Base-by-base conservation (phyloP, 306 rosid species). In the Lithocarpus polystachyus region DNA sequence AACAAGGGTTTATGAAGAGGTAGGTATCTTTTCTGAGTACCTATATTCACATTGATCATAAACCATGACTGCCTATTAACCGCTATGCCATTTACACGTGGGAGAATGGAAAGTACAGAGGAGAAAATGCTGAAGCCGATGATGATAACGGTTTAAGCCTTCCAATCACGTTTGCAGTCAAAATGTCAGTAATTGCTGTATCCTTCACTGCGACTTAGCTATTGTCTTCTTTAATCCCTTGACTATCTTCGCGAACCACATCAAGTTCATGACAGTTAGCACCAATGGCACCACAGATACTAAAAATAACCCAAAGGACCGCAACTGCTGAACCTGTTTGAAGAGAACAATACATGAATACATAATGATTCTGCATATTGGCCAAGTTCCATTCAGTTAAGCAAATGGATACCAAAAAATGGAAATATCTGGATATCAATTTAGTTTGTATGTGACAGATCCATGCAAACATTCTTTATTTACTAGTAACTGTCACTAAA, bases 141-240 rank as follows among this genome's bases (percentile, higher is more conserved):
- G 26, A n/a, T 10, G n/a, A 56, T 7, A n/a, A 56, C 24, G 4
- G 24, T n/a, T 6, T 6, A 56, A 48, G 61, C 22, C 22, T 19
- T n/a, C 24, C 65, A 22, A 13, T 11, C 65, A 59, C 6, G 1
- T 59, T 59, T 23, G 65, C 13, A 22, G 65, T 23, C 65, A 59
- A 59, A 59, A 23, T 59, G 11, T 10, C 65, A 23, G 65, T 24
- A 26, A 23, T 59, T 12, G 53, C 12, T 11, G 53, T 12, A 75
- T 40, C n/a, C 71, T 48, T 92, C 83, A 92, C 84, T 92, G 97
- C 79, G 92, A 87, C 92, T 94, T 94, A 4, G 99, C 92, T 76
- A 95, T 69, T 11, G 96, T 90, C 91, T 91, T 95, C 88, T 79
- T 95, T 82, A 95, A 67, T 64, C 99, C 99, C 79, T 81, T 95